phyloP scores from a whole-genome alignment of 1,284 basidiomycete genomes.

The Sanghuangporus baumii region DNA sequence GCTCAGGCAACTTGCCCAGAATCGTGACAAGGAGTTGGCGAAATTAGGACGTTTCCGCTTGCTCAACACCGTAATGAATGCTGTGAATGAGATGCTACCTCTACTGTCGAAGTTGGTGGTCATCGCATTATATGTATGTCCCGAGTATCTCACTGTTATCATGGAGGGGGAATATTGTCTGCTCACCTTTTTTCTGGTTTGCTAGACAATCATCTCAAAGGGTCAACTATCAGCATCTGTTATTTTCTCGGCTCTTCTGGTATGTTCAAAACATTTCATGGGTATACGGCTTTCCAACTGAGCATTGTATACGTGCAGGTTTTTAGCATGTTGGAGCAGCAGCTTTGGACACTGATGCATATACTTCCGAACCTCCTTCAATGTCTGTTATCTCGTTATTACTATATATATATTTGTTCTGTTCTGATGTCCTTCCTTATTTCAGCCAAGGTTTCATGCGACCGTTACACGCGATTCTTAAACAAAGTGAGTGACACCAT shows the following conservation, averaged over 20 bases:
- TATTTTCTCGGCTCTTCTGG: constrained; percentile 8
- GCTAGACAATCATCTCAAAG: constrained; percentile 9
- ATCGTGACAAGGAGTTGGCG: constrained; percentile 21
- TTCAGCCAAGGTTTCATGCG: constrained; percentile 11
- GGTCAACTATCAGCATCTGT: constrained; percentile 7
- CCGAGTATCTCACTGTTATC: background rate
- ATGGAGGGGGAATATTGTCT: background rate
- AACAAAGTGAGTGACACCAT: background rate
- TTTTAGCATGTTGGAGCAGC: constrained; percentile 8
- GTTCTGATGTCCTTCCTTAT: background rate
- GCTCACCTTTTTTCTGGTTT: background rate
- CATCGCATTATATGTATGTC: constrained; percentile 7
- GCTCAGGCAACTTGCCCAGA: constrained; percentile 37
- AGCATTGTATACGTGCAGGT: background rate
- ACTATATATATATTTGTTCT: background rate
- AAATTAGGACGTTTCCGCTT: background rate
- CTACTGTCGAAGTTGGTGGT: constrained; percentile 6
- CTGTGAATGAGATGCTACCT: constrained; percentile 4
- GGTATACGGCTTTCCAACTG: background rate
- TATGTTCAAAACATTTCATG: background rate
- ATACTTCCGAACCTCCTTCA: background rate
- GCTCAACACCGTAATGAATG: constrained; percentile 4
- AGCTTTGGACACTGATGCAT: constrained; percentile 3
- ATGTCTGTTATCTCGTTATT: background rate
- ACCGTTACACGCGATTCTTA: constrained; percentile 10